Evolutionary conservation across 495 filamentous ascomycete species (phyloP).

Genomic region (Clohesyomyces aquaticus): DNA sequence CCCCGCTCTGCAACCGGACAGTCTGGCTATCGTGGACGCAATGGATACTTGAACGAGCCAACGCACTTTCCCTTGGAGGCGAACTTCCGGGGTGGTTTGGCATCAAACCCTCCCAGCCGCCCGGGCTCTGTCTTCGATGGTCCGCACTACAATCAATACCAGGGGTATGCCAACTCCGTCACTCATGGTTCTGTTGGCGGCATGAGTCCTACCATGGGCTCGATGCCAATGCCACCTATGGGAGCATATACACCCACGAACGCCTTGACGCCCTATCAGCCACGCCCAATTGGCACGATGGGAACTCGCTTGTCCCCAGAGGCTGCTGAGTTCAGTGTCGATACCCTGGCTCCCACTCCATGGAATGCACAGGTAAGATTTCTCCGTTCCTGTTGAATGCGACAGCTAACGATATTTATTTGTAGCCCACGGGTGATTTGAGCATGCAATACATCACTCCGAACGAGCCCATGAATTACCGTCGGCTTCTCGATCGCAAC

Average conservation of each 20-base stretch:
- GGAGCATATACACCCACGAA: slow-evolving; percentile 68
- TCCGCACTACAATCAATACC: slow-evolving; percentile 41
- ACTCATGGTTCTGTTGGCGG: slow-evolving; percentile 1
- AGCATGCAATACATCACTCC: slow-evolving; percentile 70
- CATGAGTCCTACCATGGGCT: slow-evolving; percentile 29
- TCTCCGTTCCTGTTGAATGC: too few relatives aligned
- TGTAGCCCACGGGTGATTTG: slow-evolving; percentile 26
- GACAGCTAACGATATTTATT: slow-evolving; percentile 14
- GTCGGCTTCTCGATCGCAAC: slow-evolving; percentile 91
- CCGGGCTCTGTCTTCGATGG: slow-evolving; percentile 43
- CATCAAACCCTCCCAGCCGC: slow-evolving; percentile 48
- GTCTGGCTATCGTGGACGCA: slow-evolving; percentile 44
- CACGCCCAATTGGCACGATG: slow-evolving; percentile 73
- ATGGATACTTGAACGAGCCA: slow-evolving; percentile 45
- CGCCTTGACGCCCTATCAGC: slow-evolving; percentile 61
- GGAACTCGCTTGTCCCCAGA: slow-evolving; percentile 84
- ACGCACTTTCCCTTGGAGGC: slow-evolving; percentile 47
- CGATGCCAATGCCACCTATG: slow-evolving; percentile 42
- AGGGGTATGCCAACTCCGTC: slow-evolving; percentile 11
- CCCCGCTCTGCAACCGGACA: slow-evolving; percentile 27
- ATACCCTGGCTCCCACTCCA: slow-evolving; percentile 46
- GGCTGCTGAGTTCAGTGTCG: slow-evolving; percentile 74
- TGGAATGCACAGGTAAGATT: slow-evolving; percentile 60
- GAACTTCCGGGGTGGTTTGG: slow-evolving; percentile 48
- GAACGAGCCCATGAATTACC: slow-evolving; percentile 94